phyloP scores from a whole-genome alignment of 176 grass and related monocot species.

The Triticum turgidum region DNA sequence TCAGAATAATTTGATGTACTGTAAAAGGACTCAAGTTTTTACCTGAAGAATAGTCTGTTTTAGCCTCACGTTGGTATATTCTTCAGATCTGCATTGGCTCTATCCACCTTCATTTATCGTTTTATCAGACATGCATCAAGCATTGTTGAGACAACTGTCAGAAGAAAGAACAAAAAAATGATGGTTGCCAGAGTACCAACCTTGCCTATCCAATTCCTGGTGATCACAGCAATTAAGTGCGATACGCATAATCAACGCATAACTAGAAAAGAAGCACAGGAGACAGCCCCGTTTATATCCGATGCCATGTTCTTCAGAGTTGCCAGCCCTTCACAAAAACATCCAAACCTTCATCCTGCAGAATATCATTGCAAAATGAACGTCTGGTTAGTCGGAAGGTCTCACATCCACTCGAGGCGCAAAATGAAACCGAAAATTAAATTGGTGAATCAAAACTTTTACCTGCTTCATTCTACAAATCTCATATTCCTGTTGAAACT shows the following conservation, averaged over 20 bases:
- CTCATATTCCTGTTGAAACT: too few relatives aligned
- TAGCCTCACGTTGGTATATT: constrained; percentile 76
- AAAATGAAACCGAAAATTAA: too few relatives aligned
- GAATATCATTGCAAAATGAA: too few relatives aligned
- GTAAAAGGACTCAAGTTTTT: not conserved
- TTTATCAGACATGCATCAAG: not conserved
- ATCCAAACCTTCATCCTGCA: too few relatives aligned
- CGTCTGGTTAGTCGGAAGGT: too few relatives aligned
- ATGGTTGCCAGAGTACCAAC: constrained; percentile 27
- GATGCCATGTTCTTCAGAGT: constrained; percentile 90
- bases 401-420: too few relatives aligned
- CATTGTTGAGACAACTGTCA: not conserved
- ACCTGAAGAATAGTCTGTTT: constrained; percentile 76
- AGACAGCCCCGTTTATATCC: constrained; percentile 87
- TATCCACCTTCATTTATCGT: constrained; percentile 57
- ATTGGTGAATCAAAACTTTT: too few relatives aligned
- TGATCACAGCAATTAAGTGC: constrained; percentile 29
- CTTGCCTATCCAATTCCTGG: constrained; percentile 96
- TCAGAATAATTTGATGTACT: constrained; percentile 25
- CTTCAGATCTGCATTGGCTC: constrained; percentile 76
- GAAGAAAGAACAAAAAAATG: not conserved
- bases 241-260: not conserved
- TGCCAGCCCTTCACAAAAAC: constrained; percentile 57
- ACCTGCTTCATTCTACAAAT: too few relatives aligned
- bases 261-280: constrained; percentile 9